Evolutionary conservation across 2,329 filamentous ascomycete species (phyloP).

Genomic region (Penicillium sp.): DNA sequence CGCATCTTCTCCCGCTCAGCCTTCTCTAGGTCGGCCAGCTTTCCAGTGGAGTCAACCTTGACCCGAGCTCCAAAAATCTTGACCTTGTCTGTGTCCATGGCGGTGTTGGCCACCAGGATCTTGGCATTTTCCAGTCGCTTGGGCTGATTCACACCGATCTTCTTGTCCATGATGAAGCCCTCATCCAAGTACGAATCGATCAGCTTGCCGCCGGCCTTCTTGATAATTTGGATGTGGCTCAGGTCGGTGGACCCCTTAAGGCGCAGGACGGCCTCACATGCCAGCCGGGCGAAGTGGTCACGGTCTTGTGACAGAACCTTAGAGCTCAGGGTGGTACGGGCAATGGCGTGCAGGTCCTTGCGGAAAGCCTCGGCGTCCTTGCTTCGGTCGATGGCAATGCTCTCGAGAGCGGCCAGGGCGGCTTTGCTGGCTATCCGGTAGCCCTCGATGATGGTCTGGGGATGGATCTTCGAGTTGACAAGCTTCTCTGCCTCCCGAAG

Average conservation of each 20-base stretch:
- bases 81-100: constrained; percentile 99
- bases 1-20: constrained; percentile 99
- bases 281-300: constrained; percentile 85
- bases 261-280: constrained; percentile 86
- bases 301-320: constrained; percentile 95
- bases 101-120: constrained; percentile 95
- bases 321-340: constrained; percentile 91
- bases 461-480: constrained; percentile 97
- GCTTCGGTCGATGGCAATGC: constrained; percentile 86
- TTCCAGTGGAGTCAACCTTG: constrained; percentile 93
- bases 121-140: constrained; percentile 97
- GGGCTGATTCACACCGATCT: constrained; percentile 97
- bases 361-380: constrained; percentile 79
- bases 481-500: constrained; percentile 95
- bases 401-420: constrained; percentile 79
- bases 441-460: constrained; percentile 98
- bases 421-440: constrained; percentile 95
- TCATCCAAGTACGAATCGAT: constrained; percentile 97
- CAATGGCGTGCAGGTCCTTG: constrained; percentile 86
- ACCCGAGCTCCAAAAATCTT: constrained; percentile 98
- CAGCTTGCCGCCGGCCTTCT: constrained; percentile 97
- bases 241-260: constrained; percentile 89
- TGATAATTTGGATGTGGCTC: constrained; percentile 98
- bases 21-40: constrained; percentile 97
- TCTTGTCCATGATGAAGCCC: constrained; percentile 98